Evolutionary conservation across 768 basidiomycete species (phyloP).

Genomic region (Boletus rubescentipes): DNA sequence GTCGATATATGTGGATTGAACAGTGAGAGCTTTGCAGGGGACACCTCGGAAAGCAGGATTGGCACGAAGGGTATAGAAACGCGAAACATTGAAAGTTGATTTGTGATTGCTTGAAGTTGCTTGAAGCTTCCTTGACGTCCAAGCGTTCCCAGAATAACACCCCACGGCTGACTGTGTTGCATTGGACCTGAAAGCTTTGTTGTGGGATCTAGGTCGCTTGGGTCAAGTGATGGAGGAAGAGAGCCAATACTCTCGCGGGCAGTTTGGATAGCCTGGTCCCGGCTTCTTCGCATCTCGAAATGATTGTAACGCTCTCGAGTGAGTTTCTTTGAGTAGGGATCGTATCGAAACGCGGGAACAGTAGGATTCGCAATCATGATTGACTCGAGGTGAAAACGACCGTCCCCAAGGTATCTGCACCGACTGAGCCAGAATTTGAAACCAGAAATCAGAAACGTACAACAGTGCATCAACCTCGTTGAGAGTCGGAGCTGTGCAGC

Average conservation of each 20-base stretch:
- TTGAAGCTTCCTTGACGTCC: conserved; percentile 92
- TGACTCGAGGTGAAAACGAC: conserved; percentile 96
- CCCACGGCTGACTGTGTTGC: conserved; percentile 58
- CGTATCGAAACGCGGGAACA: conserved; percentile 95
- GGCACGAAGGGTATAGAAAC: conserved; percentile 75
- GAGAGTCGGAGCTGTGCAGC: conserved; percentile 91
- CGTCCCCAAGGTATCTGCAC: conserved; percentile 93
- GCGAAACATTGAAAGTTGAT: conserved; percentile 58
- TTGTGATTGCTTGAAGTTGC: conserved; percentile 83
- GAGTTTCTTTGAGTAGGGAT: conserved; percentile 97
- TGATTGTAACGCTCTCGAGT: conserved; percentile 93
- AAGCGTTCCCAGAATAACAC: conserved; percentile 89
- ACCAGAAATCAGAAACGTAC: conserved; percentile 43
- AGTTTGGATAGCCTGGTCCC: conserved; percentile 71
- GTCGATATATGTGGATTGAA: conserved; percentile 80
- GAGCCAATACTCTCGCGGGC: conserved; percentile 65
- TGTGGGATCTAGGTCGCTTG: conserved; percentile 7
- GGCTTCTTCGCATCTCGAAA: conserved; percentile 73
- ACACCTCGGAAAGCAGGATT: conserved; percentile 95
- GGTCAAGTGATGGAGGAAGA: conserved; percentile 10
- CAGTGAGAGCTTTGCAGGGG: conserved; percentile 87
- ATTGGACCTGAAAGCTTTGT: conserved; percentile 14
- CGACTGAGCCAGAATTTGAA: conserved; percentile 1
- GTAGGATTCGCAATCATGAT: conserved; percentile 99
- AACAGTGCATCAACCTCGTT: conserved; percentile 84